Evolutionary conservation across 352 stramenopile genomes (phyloP).

Genomic region (Pythium plurisporium): DNA sequence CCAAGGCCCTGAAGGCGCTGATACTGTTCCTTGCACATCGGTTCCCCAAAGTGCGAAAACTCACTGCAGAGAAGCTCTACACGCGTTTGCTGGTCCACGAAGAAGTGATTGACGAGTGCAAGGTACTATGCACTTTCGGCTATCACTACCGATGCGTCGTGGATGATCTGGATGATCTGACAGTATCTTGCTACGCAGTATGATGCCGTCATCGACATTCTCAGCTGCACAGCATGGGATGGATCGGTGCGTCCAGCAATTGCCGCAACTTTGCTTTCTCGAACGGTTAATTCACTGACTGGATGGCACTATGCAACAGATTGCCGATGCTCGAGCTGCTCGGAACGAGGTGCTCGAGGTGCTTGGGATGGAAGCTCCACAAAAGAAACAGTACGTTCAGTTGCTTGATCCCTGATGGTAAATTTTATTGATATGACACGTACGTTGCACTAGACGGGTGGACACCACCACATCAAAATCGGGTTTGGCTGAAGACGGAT

Average conservation of each 20-base stretch:
- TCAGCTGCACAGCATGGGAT: constrained; percentile 81
- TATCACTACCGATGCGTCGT: background rate
- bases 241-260: constrained; percentile 37
- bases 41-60: constrained; percentile 83
- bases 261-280: background rate
- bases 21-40: constrained; percentile 77
- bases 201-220: constrained; percentile 64
- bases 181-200: constrained; percentile 31
- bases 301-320: too few relatives aligned
- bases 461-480: constrained; percentile 6
- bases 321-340: constrained; percentile 42
- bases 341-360: constrained; percentile 61
- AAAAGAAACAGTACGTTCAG: constrained; percentile 54
- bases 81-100: constrained; percentile 73
- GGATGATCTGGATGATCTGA: constrained; percentile 2
- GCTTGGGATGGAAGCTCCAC: constrained; percentile 53
- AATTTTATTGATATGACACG: too few relatives aligned
- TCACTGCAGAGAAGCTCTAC: constrained; percentile 81
- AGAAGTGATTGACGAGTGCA: constrained; percentile 57
- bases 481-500: background rate
- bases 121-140: constrained; percentile 27
- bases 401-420: background rate
- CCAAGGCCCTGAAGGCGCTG: constrained; percentile 58
- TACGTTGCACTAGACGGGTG: background rate
- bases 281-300: background rate